Conservation (phyloP, 164 flowering plant species). For the Berberis vulgaris region DNA sequence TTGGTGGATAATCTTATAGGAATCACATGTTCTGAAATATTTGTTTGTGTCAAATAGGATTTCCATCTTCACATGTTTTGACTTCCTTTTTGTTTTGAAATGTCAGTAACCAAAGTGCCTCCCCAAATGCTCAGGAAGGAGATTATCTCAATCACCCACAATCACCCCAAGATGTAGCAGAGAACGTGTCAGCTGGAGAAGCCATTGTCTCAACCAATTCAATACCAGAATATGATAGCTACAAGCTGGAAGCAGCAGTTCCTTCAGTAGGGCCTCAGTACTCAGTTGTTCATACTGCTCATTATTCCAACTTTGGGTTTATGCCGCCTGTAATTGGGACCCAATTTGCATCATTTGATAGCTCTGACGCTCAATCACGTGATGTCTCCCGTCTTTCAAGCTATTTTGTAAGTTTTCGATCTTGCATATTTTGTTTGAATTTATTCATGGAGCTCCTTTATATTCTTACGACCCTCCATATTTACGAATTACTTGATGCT, state of each 20-base stretch:
- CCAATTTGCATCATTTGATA: constrained; percentile 58
- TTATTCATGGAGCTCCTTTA: background rate
- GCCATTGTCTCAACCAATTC: constrained; percentile 33
- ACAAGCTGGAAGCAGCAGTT: constrained; percentile 40
- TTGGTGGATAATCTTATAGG: no score
- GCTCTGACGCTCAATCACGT: constrained; percentile 62
- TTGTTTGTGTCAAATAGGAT: background rate
- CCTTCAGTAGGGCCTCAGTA: constrained; percentile 46
- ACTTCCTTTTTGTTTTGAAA: background rate
- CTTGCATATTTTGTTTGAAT: background rate
- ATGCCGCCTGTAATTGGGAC: constrained; percentile 47
- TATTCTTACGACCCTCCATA: no score
- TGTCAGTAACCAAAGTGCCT: constrained; percentile 33
- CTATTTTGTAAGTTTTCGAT: constrained; percentile 50
- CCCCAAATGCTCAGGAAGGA: constrained; percentile 22
- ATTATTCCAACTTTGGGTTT: constrained; percentile 43
- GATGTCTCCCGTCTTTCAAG: constrained; percentile 59
- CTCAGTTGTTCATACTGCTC: constrained; percentile 32
- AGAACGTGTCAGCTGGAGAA: constrained; percentile 31
- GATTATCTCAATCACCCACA: constrained; percentile 32
- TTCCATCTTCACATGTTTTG: background rate
- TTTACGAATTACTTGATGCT: no score
- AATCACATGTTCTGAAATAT: no score
- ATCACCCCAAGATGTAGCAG: constrained; percentile 31
- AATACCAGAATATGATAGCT: constrained; percentile 32